phyloP scores from a whole-genome alignment of 257 asterid species.

The Nyctanthes arbortristis region DNA sequence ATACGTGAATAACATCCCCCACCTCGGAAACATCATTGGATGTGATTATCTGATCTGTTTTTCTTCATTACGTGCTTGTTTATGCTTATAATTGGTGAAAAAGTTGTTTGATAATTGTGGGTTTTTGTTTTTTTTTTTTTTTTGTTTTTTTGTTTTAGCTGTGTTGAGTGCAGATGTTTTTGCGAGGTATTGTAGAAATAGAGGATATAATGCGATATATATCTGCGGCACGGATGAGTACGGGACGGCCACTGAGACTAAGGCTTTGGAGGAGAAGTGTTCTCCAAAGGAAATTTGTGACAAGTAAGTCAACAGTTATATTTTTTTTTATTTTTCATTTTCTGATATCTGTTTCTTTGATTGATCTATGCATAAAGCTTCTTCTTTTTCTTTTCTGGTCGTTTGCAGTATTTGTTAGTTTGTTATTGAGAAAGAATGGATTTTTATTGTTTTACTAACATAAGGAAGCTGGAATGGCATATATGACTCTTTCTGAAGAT shows the following conservation, averaged over 20 bases:
- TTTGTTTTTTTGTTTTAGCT: conserved; percentile 39
- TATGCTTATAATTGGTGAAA: background rate
- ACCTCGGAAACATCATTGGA: conserved; percentile 97
- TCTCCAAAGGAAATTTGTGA: conserved; percentile 88
- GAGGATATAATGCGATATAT: conserved; percentile 77
- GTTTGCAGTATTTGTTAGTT: background rate
- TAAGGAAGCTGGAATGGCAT: conserved; percentile 6
- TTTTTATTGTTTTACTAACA: background rate
- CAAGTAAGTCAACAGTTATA: conserved; percentile 48
- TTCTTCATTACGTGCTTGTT: conserved; percentile 13
- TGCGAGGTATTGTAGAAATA: conserved; percentile 81
- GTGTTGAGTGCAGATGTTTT: conserved; percentile 97
- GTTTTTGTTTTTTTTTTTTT: background rate
- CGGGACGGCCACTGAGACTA: conserved; percentile 97
- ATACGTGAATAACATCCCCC: conserved; percentile 96
- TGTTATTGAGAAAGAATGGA: background rate
- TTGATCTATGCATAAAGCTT: conserved; percentile 6
- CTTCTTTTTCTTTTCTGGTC: background rate
- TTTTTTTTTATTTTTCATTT: conserved; percentile 4
- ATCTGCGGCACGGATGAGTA: conserved; percentile 98
- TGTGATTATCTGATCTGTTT: conserved; percentile 36
- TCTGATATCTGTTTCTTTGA: conserved; percentile 12
- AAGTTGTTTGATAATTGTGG: no score
- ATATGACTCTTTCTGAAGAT: background rate
- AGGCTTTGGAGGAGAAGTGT: conserved; percentile 92